These are phyloP conservation scores for Fusarium cicatricum DNA, from an alignment of 2,329 filamentous ascomycete species.

Conservation along the genomic window DNA sequence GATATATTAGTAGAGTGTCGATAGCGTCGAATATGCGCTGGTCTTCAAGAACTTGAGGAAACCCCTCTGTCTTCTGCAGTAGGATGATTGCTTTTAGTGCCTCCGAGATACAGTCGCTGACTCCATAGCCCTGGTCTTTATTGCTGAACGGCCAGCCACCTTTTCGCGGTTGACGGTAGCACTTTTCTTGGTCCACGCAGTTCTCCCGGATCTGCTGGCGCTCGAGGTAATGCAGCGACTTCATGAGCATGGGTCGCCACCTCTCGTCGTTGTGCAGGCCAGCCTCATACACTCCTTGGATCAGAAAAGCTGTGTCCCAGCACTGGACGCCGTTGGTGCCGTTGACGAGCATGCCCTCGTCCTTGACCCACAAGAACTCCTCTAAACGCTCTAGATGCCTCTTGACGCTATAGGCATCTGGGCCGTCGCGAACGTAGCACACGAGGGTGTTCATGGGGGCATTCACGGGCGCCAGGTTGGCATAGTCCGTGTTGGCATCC, in stretches of 20 bases:
- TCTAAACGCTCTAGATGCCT: conserved; percentile 82
- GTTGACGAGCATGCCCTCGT: conserved; percentile 92
- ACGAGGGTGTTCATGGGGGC: conserved; percentile 88
- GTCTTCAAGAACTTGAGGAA: conserved; percentile 76
- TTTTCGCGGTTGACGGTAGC: conserved; percentile 90
- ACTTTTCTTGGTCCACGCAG: conserved; percentile 76
- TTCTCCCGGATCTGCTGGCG: conserved; percentile 91
- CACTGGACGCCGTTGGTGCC: conserved; percentile 98
- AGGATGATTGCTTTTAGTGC: conserved; percentile 86
- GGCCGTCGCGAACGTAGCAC: conserved; percentile 86
- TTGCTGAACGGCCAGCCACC: conserved; percentile 98
- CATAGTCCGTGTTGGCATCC: conserved; percentile 90
- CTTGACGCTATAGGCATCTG: conserved; percentile 73
- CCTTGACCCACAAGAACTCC: conserved; percentile 91
- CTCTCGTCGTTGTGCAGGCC: conserved; percentile 79
- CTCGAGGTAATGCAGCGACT: conserved; percentile 86
- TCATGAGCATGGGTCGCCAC: conserved; percentile 84
- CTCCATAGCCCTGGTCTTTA: conserved; percentile 89
- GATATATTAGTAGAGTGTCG: conserved; percentile 90
- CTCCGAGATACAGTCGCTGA: conserved; percentile 94
- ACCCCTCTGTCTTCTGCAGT: conserved; percentile 80
- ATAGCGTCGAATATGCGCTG: conserved; percentile 85
- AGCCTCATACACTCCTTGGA: conserved; percentile 82
- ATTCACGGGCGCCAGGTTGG: conserved; percentile 88
- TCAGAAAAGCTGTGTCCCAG: conserved; percentile 93